These are phyloP conservation scores for Mycena vulgaris DNA, from an alignment of 768 basidiomycete genomes.

Conservation along the genomic window DNA sequence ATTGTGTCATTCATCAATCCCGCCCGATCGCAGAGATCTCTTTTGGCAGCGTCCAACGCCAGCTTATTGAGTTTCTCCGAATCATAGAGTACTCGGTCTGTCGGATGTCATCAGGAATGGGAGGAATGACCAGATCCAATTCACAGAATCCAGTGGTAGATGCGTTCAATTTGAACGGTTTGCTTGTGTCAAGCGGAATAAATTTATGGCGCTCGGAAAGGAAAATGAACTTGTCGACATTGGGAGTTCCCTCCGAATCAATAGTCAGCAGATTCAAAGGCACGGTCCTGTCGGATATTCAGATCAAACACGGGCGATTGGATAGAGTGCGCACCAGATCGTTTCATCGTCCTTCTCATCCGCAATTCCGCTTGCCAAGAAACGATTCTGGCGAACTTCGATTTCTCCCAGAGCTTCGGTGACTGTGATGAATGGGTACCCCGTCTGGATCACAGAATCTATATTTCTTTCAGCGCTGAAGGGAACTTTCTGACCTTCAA, in stretches of 20 bases:
- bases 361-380: constrained; percentile 76
- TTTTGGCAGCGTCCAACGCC: constrained; percentile 68
- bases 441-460: constrained; percentile 74
- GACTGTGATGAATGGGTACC: constrained; percentile 80
- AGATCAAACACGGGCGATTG: constrained; percentile 36
- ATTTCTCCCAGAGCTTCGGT: constrained; percentile 70
- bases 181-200: constrained; percentile 66
- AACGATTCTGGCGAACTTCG: constrained; percentile 77
- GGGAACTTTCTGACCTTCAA: background rate
- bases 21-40: constrained; percentile 71
- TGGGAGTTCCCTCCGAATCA: background rate
- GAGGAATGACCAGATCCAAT: too few species aligned
- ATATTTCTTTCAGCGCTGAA: constrained; percentile 59
- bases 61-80: constrained; percentile 70
- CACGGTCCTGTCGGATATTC: constrained; percentile 9
- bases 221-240: constrained; percentile 64
- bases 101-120: too few species aligned
- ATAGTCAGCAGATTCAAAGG: constrained; percentile 13
- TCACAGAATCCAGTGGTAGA: constrained; percentile 79
- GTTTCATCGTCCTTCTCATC: constrained; percentile 78
- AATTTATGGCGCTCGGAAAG: constrained; percentile 67
- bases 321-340: constrained; percentile 66
- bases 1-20: constrained; percentile 78
- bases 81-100: constrained; percentile 77
- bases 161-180: constrained; percentile 79